Base-by-base conservation (phyloP, 805 yeast genomes). In the Deakozyma indianensis region DNA sequence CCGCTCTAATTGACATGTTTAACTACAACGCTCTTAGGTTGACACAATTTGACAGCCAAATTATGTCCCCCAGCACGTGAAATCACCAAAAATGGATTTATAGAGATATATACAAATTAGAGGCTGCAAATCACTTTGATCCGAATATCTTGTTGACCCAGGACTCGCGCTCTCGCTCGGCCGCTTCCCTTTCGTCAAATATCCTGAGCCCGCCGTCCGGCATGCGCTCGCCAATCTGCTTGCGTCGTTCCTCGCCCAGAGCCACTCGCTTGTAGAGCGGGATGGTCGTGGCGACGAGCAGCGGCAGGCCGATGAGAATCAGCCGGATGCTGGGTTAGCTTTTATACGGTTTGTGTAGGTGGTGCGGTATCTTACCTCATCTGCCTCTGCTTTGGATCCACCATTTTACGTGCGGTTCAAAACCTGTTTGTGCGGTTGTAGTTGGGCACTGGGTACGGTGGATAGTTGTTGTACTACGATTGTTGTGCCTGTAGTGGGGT, bases 161-260 rank as follows among this genome's bases (percentile, higher is more conserved):
- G 23, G 68, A 58, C 24, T 62, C 53, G 28, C 55, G 51, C 47
- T 71, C 73, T 7, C 58, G 54, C 43, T 61, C 60, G 15, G 52
- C 47, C 45, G 58, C 64, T 50, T 73, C 78, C 40, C 64, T 66
- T 15, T 66, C 69, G 11, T 61, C 54, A 54, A 70, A 73, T 42
- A 66, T 54, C n/a, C 70, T 56, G 3, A 70, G 56, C 1, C 69
- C 61, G 0, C 75, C 75, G 43, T 70, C 75, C 1, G 58, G 58
- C 1, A 69, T 66, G 48, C 61, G 59, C 41, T 67, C 73, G 9
- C 78, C 78, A 38, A 64, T 56, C 51, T 73, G 77, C 2, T 62
- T 60, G 25, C 64, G 62, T 48, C 72, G 59, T 42, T 68, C 72
- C 16, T 65, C 64, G 3, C 73, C 73, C 11, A 61, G 54, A 28